Base-by-base conservation (phyloP, 73 alveolate species). In the Paraurostyla sp. region DNA sequence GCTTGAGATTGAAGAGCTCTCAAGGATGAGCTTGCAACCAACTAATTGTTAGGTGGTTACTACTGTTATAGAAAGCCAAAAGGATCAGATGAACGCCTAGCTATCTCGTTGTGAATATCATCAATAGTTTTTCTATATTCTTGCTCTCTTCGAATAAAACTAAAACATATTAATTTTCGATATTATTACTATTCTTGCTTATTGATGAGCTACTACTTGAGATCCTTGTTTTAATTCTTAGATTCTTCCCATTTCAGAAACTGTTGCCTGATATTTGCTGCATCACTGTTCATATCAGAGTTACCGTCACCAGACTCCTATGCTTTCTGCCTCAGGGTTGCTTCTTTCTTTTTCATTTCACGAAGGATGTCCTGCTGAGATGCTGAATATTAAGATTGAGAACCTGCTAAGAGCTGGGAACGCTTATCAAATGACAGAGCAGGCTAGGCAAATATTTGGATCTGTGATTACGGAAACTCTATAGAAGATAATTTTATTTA, bases 91-190 rank as follows among this genome's bases (percentile, higher is more conserved):
- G 89, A 59, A 22, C 84, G n/a, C 32, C 27, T 62, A 27, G 76
- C 87, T 15, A 94, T 83, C 75, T 88, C 93, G 36, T 80, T 36
- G 43, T 94, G 89, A 43, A 94, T 85, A 25, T 92, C 98, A 71
- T 94, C 98, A 52, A 94, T 94, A 7, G 96, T 94, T 83, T 94
- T 94, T 57, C 96, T 65, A 58, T 92, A 94, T 40, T 94, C 98
- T 41, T 92, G 89, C 93, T 94, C 98, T 65, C 98, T 65, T 42
- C 93, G 80, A 50, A 94, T 94, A 63, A 80, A 94, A 71, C 98
- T 69, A 69, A 33, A 69, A 38, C 22, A 16, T 16, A 2, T 6
- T 30, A 15, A n/a, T 69, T 33, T 38, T 7, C 13, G 6, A 62
- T n/a, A 9, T 27, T 62, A 35, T 27, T 36, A 69, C 84, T 69